Percentiles rank a stretch among this genome's conserved stretches.
Conservation (phyloP, 371 early-diverging fungal species). For the Amoeboaphelidium occidentale region DNA sequence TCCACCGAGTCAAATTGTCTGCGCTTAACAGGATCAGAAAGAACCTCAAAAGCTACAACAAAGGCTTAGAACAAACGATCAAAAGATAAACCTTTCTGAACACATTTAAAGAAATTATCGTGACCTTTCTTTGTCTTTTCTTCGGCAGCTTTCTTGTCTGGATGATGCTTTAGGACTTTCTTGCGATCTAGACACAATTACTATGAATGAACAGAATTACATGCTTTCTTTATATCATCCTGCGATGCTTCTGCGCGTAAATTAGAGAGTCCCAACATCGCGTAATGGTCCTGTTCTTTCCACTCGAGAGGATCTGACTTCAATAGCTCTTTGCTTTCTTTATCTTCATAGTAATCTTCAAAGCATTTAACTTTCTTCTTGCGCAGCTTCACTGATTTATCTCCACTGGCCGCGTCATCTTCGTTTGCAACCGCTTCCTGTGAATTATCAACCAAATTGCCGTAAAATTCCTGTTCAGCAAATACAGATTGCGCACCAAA, state of each 20-base stretch:
- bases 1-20: slow-evolving; percentile 93
- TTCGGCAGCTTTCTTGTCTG: slow-evolving; percentile 43
- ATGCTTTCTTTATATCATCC: slow-evolving; percentile 46
- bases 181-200: slow-evolving; percentile 26
- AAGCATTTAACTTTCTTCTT: too few relatives aligned
- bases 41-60: slow-evolving; percentile 54
- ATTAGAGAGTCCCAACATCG: slow-evolving; percentile 50
- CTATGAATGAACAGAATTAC: slow-evolving; percentile 13
- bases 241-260: slow-evolving; percentile 52
- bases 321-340: not conserved
- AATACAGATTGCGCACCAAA: not conserved
- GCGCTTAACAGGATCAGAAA: slow-evolving; percentile 73
- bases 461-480: not conserved
- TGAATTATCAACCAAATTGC: not conserved
- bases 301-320: not conserved
- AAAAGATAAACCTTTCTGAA: slow-evolving; percentile 36
- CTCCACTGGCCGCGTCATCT: too few relatives aligned
- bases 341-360: not conserved
- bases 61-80: slow-evolving; percentile 5
- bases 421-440: too few relatives aligned
- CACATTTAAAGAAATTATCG: slow-evolving; percentile 94
- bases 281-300: slow-evolving; percentile 60
- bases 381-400: too few relatives aligned
- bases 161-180: slow-evolving; percentile 64
- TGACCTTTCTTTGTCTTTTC: slow-evolving; percentile 36